Percentiles rank a stretch among this genome's conserved stretches.
Evolutionary conservation across 2,329 filamentous ascomycete species (phyloP).

Genomic region (Ceratocystis colombiana): DNA sequence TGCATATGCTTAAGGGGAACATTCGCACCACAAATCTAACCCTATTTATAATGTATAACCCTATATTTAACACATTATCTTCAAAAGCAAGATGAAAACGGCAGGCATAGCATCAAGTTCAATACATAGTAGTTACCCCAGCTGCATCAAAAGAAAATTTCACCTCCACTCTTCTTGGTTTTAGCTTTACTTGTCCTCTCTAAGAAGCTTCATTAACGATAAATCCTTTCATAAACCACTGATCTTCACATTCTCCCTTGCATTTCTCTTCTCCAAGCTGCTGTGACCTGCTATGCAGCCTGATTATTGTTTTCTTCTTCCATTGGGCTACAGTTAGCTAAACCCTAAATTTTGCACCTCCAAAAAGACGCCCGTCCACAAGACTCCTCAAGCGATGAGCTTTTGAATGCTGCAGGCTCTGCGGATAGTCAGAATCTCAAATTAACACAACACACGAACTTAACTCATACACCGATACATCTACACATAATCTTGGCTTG

Average conservation of each 20-base stretch:
- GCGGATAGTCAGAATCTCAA: not conserved
- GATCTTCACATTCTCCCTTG: not conserved
- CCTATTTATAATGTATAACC: not conserved
- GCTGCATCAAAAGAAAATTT: not conserved
- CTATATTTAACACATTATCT: not conserved
- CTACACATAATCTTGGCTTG: too few species aligned
- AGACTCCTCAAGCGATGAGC: not conserved
- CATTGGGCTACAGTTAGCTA: not conserved
- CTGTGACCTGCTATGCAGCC: not conserved
- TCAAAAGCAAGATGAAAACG: too few species aligned
- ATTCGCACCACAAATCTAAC: not conserved
- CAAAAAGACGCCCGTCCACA: not conserved
- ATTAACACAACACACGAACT: not conserved
- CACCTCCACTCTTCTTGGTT: not conserved
- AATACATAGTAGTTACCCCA: not conserved
- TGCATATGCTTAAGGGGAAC: conserved; percentile 36
- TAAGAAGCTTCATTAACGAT: not conserved
- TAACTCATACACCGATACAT: not conserved
- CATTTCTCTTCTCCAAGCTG: not conserved
- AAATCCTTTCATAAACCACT: not conserved
- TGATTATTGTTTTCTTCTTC: conserved; percentile 5
- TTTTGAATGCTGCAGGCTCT: not conserved
- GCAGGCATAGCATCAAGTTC: too few species aligned
- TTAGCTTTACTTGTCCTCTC: not conserved
- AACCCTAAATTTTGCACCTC: not conserved